Evolutionary conservation across 257 asterid genomes (phyloP).

Genomic region (Solanum gracilifrons): DNA sequence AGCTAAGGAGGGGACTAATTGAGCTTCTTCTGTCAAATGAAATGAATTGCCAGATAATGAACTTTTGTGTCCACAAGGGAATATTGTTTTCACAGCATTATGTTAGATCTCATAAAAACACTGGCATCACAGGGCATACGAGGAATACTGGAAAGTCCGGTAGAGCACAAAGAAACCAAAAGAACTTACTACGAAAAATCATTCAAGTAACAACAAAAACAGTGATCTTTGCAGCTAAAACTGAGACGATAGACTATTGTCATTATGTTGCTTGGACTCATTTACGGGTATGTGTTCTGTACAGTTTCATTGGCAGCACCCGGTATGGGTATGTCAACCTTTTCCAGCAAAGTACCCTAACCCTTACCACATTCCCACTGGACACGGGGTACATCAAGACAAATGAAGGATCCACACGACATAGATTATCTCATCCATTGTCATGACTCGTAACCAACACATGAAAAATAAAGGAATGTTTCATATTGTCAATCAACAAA

Average conservation of each 20-base stretch:
- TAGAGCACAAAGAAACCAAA: neutral
- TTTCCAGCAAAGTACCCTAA: neutral
- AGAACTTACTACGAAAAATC: neutral
- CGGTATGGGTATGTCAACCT: neutral
- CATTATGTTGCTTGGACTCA: neutral
- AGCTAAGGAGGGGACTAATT: neutral
- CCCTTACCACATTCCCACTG: neutral
- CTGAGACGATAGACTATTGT: neutral
- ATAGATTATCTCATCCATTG: neutral
- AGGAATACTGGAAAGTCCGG: neutral
- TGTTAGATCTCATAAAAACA: neutral
- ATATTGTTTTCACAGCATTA: neutral
- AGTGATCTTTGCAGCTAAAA: neutral
- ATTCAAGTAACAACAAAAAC: neutral
- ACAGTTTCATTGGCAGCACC: neutral
- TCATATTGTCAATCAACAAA: neutral
- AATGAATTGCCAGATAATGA: neutral
- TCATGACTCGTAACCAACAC: neutral
- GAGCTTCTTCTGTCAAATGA: neutral
- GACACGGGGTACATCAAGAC: neutral
- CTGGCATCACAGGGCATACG: neutral
- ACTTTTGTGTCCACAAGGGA: neutral
- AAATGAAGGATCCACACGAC: neutral
- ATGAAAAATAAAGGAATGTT: neutral
- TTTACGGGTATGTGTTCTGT: neutral